Percentiles rank a stretch among this genome's conserved stretches.
Evolutionary conservation across 306 rosid genomes (phyloP).

Genomic region (Ormosia semicastrata): DNA sequence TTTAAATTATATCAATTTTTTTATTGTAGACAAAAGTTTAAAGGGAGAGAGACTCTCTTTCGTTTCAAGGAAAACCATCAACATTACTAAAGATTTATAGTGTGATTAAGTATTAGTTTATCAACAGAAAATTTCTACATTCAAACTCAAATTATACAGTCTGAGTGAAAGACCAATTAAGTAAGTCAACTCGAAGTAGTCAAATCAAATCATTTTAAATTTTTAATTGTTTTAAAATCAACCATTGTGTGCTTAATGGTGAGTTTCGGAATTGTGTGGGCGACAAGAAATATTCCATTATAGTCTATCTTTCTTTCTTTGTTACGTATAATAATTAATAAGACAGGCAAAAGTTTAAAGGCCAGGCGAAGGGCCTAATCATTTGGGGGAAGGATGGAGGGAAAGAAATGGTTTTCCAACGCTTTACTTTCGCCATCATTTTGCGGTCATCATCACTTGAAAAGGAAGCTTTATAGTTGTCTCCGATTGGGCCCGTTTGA

Average conservation of each 20-base stretch:
- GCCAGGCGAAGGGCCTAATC: constrained; percentile 38
- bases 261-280: background rate
- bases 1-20: too few species aligned
- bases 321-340: background rate
- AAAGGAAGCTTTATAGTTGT: constrained; percentile 68
- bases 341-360: constrained; percentile 30
- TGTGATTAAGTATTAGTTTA: too few species aligned
- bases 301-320: background rate
- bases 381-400: constrained; percentile 53
- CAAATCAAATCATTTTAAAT: too few species aligned
- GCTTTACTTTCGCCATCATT: constrained; percentile 62
- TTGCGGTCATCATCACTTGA: constrained; percentile 55
- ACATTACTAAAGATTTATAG: too few species aligned
- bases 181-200: too few species aligned
- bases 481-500: constrained; percentile 34
- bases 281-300: constrained; percentile 28
- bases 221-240: too few species aligned
- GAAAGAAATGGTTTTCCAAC: constrained; percentile 38
- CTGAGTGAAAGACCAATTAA: too few species aligned
- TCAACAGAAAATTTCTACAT: too few species aligned
- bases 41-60: too few species aligned
- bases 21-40: too few species aligned
- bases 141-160: too few species aligned
- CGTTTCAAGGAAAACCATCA: too few species aligned
- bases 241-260: background rate